Evolutionary conservation across 768 basidiomycete species (phyloP).

Genomic region (Tulasnella sp.): DNA sequence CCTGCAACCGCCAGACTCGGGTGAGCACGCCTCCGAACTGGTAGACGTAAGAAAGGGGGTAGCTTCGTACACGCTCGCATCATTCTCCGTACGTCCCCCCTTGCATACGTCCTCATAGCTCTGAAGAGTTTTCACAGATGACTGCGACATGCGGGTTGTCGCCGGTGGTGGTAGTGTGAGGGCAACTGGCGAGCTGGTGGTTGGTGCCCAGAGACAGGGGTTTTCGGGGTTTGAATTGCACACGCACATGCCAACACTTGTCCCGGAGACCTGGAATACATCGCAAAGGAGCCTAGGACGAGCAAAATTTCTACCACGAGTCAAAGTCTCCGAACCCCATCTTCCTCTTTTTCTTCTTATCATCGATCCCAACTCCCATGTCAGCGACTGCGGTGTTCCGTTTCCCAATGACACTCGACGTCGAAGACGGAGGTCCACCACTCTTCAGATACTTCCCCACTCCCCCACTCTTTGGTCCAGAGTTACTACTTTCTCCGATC

Average conservation of each 20-base stretch:
- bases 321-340: constrained; percentile 90
- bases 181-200: background rate
- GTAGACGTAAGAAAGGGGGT: background rate
- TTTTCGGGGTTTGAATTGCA: background rate
- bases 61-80: background rate
- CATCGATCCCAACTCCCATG: constrained; percentile 39
- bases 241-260: background rate
- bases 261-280: background rate
- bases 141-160: background rate
- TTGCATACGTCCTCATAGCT: background rate
- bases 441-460: constrained; percentile 77
- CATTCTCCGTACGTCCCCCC: background rate
- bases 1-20: background rate
- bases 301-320: constrained; percentile 15
- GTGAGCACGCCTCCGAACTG: background rate
- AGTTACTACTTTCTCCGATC: constrained; percentile 52
- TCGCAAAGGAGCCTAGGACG: no score
- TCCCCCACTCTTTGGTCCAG: constrained; percentile 39
- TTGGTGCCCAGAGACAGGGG: background rate
- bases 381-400: constrained; percentile 43
- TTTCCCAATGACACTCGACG: constrained; percentile 30
- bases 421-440: background rate
- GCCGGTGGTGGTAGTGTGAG: background rate
- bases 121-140: background rate
- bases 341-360: constrained; percentile 74